A percentile compares a stretch with the other conserved stretches of the same genome.
These are phyloP conservation scores for Pythium brassicae DNA, from an alignment of 352 stramenopile genomes.

Conservation along the genomic window DNA sequence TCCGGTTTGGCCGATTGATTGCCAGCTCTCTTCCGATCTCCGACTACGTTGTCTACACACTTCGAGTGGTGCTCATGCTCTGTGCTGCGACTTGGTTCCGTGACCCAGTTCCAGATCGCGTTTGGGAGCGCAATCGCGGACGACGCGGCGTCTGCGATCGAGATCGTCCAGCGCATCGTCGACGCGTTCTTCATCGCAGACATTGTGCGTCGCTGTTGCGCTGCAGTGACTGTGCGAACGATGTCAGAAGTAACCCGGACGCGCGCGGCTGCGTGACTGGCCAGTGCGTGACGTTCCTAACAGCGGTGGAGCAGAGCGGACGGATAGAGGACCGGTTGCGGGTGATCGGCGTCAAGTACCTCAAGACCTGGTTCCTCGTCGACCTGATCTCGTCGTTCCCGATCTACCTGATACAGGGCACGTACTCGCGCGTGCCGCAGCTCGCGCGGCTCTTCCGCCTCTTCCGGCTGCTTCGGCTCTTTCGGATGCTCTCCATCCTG, in stretches of 20 bases:
- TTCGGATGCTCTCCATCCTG: conserved; percentile 68
- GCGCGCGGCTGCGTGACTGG: neutral
- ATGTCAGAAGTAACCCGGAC: neutral
- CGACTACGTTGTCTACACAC: no score
- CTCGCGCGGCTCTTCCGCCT: conserved; percentile 59
- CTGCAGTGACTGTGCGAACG: neutral
- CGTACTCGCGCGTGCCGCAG: conserved; percentile 56
- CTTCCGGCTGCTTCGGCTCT: conserved; percentile 51
- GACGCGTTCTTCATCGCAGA: conserved; percentile 72
- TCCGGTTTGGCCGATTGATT: conserved; percentile 22
- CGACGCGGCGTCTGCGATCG: conserved; percentile 22
- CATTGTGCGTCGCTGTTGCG: conserved; percentile 36
- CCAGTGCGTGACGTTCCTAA: conserved; percentile 69
- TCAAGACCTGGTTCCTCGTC: conserved; percentile 69
- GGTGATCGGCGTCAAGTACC: conserved; percentile 49
- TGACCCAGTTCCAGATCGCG: conserved; percentile 59
- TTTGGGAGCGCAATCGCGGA: conserved; percentile 29
- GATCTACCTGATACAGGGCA: conserved; percentile 60
- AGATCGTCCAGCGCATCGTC: conserved; percentile 52
- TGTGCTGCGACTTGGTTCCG: neutral
- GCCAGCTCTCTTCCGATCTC: no score
- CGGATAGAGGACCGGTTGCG: conserved; percentile 44
- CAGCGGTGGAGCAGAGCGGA: conserved; percentile 55
- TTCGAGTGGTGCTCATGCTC: no score
- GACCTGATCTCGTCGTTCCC: conserved; percentile 76